A percentile compares a stretch with the other conserved stretches of the same genome.
phyloP scores from a whole-genome alignment of 176 grass and related monocot species.

The Oryza meyeriana region DNA sequence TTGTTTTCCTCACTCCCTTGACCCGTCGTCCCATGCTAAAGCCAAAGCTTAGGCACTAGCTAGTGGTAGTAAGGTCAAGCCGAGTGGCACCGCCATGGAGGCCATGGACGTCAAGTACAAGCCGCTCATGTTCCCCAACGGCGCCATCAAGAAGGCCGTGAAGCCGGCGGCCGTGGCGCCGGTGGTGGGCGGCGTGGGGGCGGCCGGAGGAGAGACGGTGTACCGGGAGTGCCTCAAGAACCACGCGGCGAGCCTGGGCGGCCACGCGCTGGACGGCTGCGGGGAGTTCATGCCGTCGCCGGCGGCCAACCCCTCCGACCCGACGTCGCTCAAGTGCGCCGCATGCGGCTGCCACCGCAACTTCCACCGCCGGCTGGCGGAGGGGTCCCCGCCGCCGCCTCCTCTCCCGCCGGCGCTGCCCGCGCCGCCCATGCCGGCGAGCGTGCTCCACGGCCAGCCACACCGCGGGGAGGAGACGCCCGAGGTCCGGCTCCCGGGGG shows the following conservation, averaged over 20 bases:
- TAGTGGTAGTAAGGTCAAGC: conserved; percentile 33
- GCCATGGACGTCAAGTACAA: conserved; percentile 59
- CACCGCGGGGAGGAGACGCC: conserved; percentile 36
- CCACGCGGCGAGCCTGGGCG: conserved; percentile 86
- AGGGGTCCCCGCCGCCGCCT: conserved; percentile 14
- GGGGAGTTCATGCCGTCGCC: conserved; percentile 86
- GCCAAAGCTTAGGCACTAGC: conserved; percentile 28
- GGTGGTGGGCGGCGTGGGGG: neutral
- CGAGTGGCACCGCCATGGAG: conserved; percentile 26
- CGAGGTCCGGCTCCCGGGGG: conserved; percentile 40
- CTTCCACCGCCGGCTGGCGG: conserved; percentile 76
- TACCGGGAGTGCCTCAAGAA: conserved; percentile 98
- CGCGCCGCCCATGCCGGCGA: neutral
- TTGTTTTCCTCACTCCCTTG: conserved; percentile 22
- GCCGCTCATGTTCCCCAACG: conserved; percentile 67
- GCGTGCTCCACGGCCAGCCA: conserved; percentile 20
- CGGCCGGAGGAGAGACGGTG: conserved; percentile 1
- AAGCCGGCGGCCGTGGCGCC: conserved; percentile 31
- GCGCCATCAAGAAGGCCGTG: conserved; percentile 57
- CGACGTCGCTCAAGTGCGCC: conserved; percentile 68
- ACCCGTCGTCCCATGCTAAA: conserved; percentile 33
- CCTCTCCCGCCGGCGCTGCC: conserved; percentile 6
- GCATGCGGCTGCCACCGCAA: conserved; percentile 98
- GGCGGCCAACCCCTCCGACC: conserved; percentile 46
- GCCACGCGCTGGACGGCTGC: conserved; percentile 84